These are phyloP conservation scores for Firmiana major DNA, from an alignment of 345 rosid species.

Conservation along the genomic window DNA sequence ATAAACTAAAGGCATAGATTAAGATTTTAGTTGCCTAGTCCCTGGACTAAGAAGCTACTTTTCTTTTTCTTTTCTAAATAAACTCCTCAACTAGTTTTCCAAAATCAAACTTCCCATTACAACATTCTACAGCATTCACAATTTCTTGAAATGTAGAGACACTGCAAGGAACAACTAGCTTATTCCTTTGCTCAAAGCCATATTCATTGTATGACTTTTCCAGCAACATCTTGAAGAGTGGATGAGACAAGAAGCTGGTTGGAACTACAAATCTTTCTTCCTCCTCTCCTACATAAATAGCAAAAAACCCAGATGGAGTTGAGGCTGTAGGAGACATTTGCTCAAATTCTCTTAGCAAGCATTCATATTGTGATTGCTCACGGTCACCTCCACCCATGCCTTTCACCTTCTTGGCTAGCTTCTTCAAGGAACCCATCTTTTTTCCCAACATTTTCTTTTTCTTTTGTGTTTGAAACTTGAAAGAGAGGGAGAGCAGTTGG, in stretches of 20 bases:
- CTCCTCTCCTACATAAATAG: conserved; percentile 75
- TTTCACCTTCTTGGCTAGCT: conserved; percentile 71
- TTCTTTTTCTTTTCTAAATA: conserved; percentile 24
- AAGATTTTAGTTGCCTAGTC: not conserved
- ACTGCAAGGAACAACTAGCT: conserved; percentile 75
- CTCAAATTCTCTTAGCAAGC: conserved; percentile 35
- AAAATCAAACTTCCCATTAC: conserved; percentile 68
- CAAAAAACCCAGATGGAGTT: conserved; percentile 74
- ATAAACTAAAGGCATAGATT: not conserved
- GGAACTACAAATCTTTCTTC: conserved; percentile 68
- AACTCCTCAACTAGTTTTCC: conserved; percentile 75
- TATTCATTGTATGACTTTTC: conserved; percentile 74
- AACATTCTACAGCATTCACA: conserved; percentile 59
- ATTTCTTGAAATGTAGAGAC: conserved; percentile 68
- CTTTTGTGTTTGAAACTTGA: not conserved
- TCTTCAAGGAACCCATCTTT: conserved; percentile 71
- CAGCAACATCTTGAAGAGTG: conserved; percentile 78
- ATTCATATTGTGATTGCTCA: conserved; percentile 35
- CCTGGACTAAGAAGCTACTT: not conserved
- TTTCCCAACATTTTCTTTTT: conserved; percentile 51
- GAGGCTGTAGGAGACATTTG: conserved; percentile 16
- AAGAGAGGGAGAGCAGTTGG: not conserved
- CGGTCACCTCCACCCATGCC: conserved; percentile 31
- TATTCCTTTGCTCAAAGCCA: conserved; percentile 45
- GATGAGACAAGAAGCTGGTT: conserved; percentile 68